Percentiles rank a stretch among this genome's conserved stretches.
phyloP scores from a whole-genome alignment of 2,329 filamentous ascomycete species.

The Aspergillus texensis region DNA sequence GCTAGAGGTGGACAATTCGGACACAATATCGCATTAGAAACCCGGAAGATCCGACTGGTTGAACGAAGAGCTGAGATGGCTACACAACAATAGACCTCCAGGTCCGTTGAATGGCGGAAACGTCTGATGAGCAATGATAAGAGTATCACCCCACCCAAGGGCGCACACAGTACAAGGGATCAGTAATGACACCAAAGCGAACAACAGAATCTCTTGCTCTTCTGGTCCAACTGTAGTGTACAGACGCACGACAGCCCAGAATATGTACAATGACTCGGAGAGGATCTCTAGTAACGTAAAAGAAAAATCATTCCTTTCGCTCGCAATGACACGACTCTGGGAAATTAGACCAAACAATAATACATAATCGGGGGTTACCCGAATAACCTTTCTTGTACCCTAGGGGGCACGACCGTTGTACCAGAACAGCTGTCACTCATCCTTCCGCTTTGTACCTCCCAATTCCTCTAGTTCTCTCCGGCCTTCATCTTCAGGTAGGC shows the following conservation, averaged over 20 bases:
- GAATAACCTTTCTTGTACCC: conserved; percentile 38
- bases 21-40: not conserved
- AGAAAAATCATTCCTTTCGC: conserved; percentile 44
- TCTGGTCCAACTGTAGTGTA: conserved; percentile 43
- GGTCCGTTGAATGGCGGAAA: conserved; percentile 4
- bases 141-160: conserved; percentile 15
- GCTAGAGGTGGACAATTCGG: conserved; percentile 18
- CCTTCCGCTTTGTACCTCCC: conserved; percentile 30
- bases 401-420: conserved; percentile 36
- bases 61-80: not conserved
- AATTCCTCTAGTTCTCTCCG: conserved; percentile 42
- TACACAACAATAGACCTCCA: conserved; percentile 1
- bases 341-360: conserved; percentile 47
- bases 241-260: conserved; percentile 42
- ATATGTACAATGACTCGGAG: conserved; percentile 46
- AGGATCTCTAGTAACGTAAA: conserved; percentile 43
- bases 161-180: conserved; percentile 13
- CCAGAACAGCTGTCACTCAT: conserved; percentile 34
- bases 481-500: conserved; percentile 70
- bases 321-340: conserved; percentile 44
- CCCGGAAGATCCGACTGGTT: not conserved
- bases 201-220: conserved; percentile 42
- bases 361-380: conserved; percentile 41
- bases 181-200: conserved; percentile 30
- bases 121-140: conserved; percentile 12